Evolutionary conservation across 2,329 filamentous ascomycete species (phyloP).

Genomic region (Pestalotiopsis fici): DNA sequence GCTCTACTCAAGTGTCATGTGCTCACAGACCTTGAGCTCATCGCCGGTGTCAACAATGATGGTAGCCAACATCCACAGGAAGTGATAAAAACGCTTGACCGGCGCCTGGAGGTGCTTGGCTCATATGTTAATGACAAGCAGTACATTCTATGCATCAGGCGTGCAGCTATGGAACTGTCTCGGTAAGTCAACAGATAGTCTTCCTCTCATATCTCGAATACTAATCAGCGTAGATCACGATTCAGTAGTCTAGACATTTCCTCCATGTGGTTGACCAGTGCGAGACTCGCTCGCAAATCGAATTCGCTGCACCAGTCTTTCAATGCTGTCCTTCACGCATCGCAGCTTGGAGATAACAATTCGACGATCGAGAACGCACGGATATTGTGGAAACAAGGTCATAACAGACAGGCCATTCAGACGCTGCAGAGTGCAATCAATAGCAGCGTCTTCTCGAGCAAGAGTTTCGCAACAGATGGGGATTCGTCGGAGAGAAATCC

Average conservation of each 20-base stretch:
- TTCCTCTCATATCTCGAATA: constrained; percentile 25
- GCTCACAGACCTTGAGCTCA: constrained; percentile 81
- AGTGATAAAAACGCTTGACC: constrained; percentile 60
- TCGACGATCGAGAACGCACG: constrained; percentile 94
- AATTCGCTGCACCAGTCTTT: constrained; percentile 86
- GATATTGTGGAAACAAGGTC: constrained; percentile 88
- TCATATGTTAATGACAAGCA: constrained; percentile 92
- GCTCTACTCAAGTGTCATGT: constrained; percentile 85
- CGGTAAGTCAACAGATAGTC: constrained; percentile 45
- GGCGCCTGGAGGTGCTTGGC: constrained; percentile 85
- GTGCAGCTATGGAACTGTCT: constrained; percentile 83
- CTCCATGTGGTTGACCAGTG: constrained; percentile 81
- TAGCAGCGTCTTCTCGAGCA: constrained; percentile 70
- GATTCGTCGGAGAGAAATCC: constrained; percentile 40
- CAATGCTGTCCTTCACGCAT: constrained; percentile 88
- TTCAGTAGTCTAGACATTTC: constrained; percentile 78
- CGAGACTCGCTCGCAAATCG: constrained; percentile 82
- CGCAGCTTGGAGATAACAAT: constrained; percentile 78
- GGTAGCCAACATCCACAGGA: constrained; percentile 39
- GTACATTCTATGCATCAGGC: constrained; percentile 81
- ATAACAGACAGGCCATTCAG: constrained; percentile 93
- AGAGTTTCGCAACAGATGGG: constrained; percentile 33
- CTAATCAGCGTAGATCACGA: constrained; percentile 41
- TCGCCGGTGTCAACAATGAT: constrained; percentile 54
- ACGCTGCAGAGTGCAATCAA: constrained; percentile 84